Evolutionary conservation across 2,329 filamentous ascomycete genomes (phyloP).

Genomic region (Fusarium foetens): DNA sequence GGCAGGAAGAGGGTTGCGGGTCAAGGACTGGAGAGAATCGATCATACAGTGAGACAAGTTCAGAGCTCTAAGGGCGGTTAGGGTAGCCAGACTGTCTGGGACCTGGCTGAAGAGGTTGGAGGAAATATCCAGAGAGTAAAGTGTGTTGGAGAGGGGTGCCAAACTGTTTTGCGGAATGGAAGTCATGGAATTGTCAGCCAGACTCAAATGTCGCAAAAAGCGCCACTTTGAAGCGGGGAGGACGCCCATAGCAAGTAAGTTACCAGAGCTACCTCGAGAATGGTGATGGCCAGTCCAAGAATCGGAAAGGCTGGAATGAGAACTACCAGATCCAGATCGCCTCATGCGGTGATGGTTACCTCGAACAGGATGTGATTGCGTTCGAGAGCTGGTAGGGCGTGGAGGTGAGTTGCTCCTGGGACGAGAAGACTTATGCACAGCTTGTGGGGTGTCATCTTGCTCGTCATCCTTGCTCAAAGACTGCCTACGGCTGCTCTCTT

Average conservation of each 20-base stretch:
- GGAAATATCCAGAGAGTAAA: slow-evolving; percentile 93
- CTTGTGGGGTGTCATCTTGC: slow-evolving; percentile 57
- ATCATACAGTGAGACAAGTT: slow-evolving; percentile 99
- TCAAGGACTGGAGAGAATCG: slow-evolving; percentile 87
- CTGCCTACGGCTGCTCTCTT: slow-evolving; percentile 52
- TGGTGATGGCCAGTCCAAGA: slow-evolving; percentile 66
- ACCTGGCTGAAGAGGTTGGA: slow-evolving; percentile 94
- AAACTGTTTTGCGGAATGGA: slow-evolving; percentile 80
- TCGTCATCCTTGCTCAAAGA: slow-evolving; percentile 60
- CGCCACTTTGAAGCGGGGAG: slow-evolving; percentile 92
- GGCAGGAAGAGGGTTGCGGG: slow-evolving; percentile 86
- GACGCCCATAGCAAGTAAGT: slow-evolving; percentile 75
- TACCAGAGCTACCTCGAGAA: slow-evolving; percentile 79
- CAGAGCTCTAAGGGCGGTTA: slow-evolving; percentile 88
- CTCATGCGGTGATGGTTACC: slow-evolving; percentile 79
- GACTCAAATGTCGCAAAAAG: slow-evolving; percentile 88
- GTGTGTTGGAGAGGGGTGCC: slow-evolving; percentile 82
- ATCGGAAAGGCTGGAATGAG: slow-evolving; percentile 80
- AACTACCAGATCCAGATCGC: slow-evolving; percentile 91
- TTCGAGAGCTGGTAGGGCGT: slow-evolving; percentile 79
- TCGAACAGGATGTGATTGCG: slow-evolving; percentile 73
- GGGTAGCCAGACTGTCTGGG: slow-evolving; percentile 85
- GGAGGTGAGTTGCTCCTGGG: slow-evolving; percentile 84
- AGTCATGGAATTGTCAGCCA: slow-evolving; percentile 91
- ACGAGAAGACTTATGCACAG: slow-evolving; percentile 58